Evolutionary conservation across 495 filamentous ascomycete genomes (phyloP).

Genomic region (Apodospora peruviana): DNA sequence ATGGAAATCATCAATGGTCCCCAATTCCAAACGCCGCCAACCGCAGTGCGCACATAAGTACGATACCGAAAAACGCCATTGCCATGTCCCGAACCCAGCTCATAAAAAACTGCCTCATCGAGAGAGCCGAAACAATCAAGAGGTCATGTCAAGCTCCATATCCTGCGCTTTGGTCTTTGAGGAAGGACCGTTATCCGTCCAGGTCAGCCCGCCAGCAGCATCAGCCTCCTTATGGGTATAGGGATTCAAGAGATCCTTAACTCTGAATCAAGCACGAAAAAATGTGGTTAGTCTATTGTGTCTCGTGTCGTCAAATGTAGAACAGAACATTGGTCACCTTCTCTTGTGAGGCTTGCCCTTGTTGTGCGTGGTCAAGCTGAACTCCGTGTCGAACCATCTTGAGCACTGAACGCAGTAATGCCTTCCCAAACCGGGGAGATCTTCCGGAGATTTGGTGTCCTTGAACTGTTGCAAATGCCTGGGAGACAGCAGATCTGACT

Average conservation of each 20-base stretch:
- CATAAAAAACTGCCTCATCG: too few species aligned
- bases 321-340: too few species aligned
- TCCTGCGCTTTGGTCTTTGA: background rate
- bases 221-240: constrained; percentile 6
- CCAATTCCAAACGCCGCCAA: background rate
- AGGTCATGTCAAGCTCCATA: constrained; percentile 5
- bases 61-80: too few species aligned
- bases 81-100: too few species aligned
- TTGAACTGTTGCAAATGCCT: constrained; percentile 76
- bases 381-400: constrained; percentile 90
- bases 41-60: too few species aligned
- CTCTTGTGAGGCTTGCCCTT: constrained; percentile 91
- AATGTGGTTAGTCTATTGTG: too few species aligned
- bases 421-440: constrained; percentile 76
- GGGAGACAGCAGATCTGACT: constrained; percentile 67
- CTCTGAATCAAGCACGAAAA: background rate
- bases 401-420: constrained; percentile 91
- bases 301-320: too few species aligned
- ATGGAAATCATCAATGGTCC: too few species aligned
- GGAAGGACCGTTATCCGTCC: constrained; percentile 3
- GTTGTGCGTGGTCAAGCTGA: constrained; percentile 66
- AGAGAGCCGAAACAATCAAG: background rate
- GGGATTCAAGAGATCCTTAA: constrained; percentile 5
- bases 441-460: constrained; percentile 72
- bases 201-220: constrained; percentile 3